These are phyloP conservation scores for Mediolabrus comicus DNA, from an alignment of 108 stramenopile species.

Conservation along the genomic window DNA sequence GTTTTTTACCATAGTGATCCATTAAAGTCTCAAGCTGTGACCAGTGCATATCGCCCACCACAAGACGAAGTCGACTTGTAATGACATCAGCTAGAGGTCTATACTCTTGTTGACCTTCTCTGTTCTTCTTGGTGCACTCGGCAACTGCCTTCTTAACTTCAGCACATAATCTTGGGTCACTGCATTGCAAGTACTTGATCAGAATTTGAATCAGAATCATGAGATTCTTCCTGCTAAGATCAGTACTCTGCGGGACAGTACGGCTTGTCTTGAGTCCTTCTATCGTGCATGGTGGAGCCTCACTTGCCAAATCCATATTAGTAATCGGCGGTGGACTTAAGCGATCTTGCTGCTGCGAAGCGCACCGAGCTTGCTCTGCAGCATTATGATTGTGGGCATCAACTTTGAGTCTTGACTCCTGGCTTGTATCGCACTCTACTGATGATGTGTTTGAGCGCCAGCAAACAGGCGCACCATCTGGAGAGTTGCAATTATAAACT, in stretches of 20 bases:
- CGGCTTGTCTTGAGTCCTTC: not conserved
- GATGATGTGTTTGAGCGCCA: not conserved
- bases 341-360: not conserved
- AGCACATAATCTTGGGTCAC: conserved; percentile 26
- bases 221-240: conserved; percentile 23
- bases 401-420: too few relatives aligned
- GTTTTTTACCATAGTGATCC: conserved; percentile 28
- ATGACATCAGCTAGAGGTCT: conserved; percentile 49
- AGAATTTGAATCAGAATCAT: conserved; percentile 58
- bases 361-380: not conserved
- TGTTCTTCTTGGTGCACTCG: conserved; percentile 55
- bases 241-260: not conserved
- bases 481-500: too few relatives aligned
- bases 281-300: not conserved
- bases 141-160: conserved; percentile 40
- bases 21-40: conserved; percentile 36
- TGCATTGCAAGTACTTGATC: conserved; percentile 37
- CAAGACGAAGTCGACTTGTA: conserved; percentile 34
- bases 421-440: not conserved
- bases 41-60: conserved; percentile 56
- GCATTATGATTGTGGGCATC: not conserved
- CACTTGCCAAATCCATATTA: too few relatives aligned
- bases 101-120: conserved; percentile 49
- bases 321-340: not conserved
- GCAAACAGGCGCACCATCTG: not conserved